These are phyloP conservation scores for Macrophomina tecta DNA, from an alignment of 2,329 filamentous ascomycete genomes.

Conservation along the genomic window DNA sequence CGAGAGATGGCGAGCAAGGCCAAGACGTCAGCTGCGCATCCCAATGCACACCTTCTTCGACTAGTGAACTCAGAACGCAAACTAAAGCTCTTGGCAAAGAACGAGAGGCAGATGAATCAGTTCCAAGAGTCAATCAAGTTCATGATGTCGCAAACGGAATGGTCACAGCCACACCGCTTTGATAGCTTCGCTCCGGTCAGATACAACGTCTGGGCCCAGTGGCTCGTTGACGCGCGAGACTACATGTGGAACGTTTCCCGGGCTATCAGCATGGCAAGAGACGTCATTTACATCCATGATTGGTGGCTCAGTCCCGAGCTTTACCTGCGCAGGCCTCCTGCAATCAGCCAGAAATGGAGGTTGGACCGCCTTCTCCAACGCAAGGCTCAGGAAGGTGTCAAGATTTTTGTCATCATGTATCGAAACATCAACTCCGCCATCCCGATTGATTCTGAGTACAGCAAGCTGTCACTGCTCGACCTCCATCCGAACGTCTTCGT, in stretches of 20 bases:
- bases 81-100: slow-evolving; percentile 87
- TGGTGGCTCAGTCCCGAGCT: slow-evolving; percentile 98
- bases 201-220: slow-evolving; percentile 86
- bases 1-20: slow-evolving; percentile 70
- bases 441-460: slow-evolving; percentile 97
- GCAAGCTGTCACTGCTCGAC: slow-evolving; percentile 93
- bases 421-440: slow-evolving; percentile 96
- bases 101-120: slow-evolving; percentile 85
- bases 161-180: slow-evolving; percentile 85
- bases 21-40: slow-evolving; percentile 64
- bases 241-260: slow-evolving; percentile 99
- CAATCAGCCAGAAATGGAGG: slow-evolving; percentile 97
- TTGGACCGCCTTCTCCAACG: slow-evolving; percentile 90
- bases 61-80: slow-evolving; percentile 92
- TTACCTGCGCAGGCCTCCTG: slow-evolving; percentile 90
- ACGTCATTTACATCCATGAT: slow-evolving; percentile 98
- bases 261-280: slow-evolving; percentile 94
- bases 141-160: slow-evolving; percentile 83
- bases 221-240: slow-evolving; percentile 94
- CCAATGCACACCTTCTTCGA: slow-evolving; percentile 83
- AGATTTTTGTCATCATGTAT: slow-evolving; percentile 97
- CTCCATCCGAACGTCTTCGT: slow-evolving; percentile 96
- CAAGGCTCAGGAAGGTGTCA: slow-evolving; percentile 93
- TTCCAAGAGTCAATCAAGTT: slow-evolving; percentile 91
- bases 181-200: slow-evolving; percentile 92